Base-by-base conservation (phyloP, 2,329 filamentous ascomycete genomes). In the Penicillium concentricum region DNA sequence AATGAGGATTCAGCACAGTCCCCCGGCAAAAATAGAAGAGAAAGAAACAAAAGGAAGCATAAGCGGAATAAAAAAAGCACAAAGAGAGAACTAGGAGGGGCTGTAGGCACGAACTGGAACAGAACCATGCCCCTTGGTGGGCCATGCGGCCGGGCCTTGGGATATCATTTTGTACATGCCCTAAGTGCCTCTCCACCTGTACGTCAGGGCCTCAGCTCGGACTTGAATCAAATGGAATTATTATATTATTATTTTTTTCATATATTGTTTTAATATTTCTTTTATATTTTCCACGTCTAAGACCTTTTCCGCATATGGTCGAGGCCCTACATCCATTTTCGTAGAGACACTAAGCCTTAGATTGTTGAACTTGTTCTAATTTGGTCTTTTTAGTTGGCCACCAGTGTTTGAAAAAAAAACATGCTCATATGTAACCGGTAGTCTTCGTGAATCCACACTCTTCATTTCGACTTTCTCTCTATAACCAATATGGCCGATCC, bases 71-170 rank as follows among this genome's bases (percentile, higher is more conserved):
- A 56, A 58, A 49, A 53, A 59, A 45, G 44, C 51, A 56, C 53
- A 58, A 51, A 51, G 47, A 24, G 16, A 37, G 48, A n/a, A 35
- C 9, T 42, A 28, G 55, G 30, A 60, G 46, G 54, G 51, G 51
- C 49, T 43, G 37, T 49, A 54, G 30, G 38, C 44, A 54, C 39
- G 26, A 51, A 50, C 45, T 34, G 52, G 49, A 39, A 54, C 49
- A 63, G 53, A 63, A 51, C 47, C 59, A 61, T 60, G 48, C 58
- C 60, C 58, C 53, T 64, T 38, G 50, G 57, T 64, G 63, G 61
- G 54, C 61, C 58, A 59, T 66, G 54, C 57, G 60, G 59, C 60
- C 60, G 56, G 57, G 41, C 54, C 58, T 58, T 56, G 42, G 51
- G 42, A 53, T 57, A 45, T 59, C 41, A 30, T 47, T 48, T n/a